phyloP scores from a whole-genome alignment of 2,329 filamentous ascomycete genomes.

The Calonectria pteridis region DNA sequence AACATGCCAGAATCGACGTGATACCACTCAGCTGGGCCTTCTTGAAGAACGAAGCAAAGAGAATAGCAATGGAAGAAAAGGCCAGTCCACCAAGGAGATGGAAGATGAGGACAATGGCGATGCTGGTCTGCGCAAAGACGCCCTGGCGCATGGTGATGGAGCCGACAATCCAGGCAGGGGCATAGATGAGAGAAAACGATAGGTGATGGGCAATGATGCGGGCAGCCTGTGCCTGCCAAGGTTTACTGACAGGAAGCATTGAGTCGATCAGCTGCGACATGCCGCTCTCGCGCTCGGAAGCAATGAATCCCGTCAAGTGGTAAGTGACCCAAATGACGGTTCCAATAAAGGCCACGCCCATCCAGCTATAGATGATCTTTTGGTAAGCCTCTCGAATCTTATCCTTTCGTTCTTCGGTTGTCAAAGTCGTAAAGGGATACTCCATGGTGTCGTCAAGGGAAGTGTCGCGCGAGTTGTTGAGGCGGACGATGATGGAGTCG shows the following conservation, averaged over 20 bases:
- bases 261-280: constrained; percentile 91
- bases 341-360: constrained; percentile 84
- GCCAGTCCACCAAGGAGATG: constrained; percentile 83
- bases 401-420: constrained; percentile 73
- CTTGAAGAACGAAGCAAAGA: constrained; percentile 86
- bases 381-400: constrained; percentile 79
- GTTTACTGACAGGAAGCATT: constrained; percentile 83
- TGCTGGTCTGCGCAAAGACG: constrained; percentile 74
- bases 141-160: constrained; percentile 72
- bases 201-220: constrained; percentile 85
- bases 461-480: constrained; percentile 58
- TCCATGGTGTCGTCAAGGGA: constrained; percentile 63
- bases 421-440: constrained; percentile 82
- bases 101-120: constrained; percentile 77
- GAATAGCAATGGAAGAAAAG: constrained; percentile 82
- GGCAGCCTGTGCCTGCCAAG: constrained; percentile 83
- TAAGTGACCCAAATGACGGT: constrained; percentile 86
- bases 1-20: constrained; percentile 76
- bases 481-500: constrained; percentile 76
- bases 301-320: constrained; percentile 87
- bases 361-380: constrained; percentile 76
- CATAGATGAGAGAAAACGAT: constrained; percentile 83
- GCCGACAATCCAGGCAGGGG: constrained; percentile 86
- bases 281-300: constrained; percentile 85
- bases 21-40: constrained; percentile 91